phyloP scores from a whole-genome alignment of 2,329 filamentous ascomycete genomes.

The Cordyceps javanica region DNA sequence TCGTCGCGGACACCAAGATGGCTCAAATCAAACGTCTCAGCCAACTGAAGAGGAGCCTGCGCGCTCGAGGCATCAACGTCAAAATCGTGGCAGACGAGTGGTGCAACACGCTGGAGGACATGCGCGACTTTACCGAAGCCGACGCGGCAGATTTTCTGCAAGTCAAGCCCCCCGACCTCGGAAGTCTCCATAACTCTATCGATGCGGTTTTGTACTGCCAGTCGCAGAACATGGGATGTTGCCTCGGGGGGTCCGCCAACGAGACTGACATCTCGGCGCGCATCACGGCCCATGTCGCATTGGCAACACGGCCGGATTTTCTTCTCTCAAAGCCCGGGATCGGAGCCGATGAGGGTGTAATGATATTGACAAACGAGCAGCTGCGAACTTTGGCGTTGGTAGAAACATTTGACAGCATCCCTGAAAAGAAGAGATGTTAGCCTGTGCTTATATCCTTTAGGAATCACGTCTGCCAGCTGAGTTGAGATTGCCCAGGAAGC shows the following conservation, averaged over 20 bases:
- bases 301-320: neutral
- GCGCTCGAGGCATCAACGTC: neutral
- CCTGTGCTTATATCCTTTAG: neutral
- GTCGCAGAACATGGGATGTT: neutral
- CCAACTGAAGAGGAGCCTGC: neutral
- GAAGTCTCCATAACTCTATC: neutral
- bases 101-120: neutral
- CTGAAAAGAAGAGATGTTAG: neutral
- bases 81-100: neutral
- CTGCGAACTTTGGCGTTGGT: neutral
- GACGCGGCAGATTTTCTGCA: neutral
- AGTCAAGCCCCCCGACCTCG: neutral
- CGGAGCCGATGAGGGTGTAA: neutral
- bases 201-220: neutral
- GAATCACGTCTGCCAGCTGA: too few relatives aligned
- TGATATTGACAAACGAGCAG: neutral
- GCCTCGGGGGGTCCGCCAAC: neutral
- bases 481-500: too few relatives aligned
- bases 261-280: neutral
- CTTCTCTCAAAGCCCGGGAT: neutral
- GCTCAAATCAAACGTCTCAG: neutral
- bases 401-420: neutral
- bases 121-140: neutral
- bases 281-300: neutral
- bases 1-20: neutral